These are phyloP conservation scores for Pseudocercospora fuligena DNA, from an alignment of 2,329 filamentous ascomycete genomes.

Conservation along the genomic window DNA sequence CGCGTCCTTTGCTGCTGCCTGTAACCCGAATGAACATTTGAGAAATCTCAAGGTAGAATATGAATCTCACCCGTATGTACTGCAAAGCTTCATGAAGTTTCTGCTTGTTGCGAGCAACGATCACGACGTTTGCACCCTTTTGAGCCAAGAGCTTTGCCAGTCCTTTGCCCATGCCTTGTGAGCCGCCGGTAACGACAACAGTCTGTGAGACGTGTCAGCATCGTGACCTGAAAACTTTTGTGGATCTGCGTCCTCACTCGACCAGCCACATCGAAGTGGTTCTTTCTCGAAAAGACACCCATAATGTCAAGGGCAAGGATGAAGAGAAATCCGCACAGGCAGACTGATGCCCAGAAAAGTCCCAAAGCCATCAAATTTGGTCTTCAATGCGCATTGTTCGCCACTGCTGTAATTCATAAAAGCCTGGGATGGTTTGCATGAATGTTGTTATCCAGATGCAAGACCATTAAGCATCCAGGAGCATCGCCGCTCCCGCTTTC, in stretches of 20 bases:
- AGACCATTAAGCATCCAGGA: neutral
- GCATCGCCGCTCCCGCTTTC: neutral
- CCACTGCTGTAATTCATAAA: too few relatives aligned
- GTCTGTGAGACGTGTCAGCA: conserved; percentile 61
- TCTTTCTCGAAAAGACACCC: conserved; percentile 70
- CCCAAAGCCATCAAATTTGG: conserved; percentile 42
- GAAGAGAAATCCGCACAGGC: conserved; percentile 43
- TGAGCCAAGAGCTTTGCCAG: conserved; percentile 74
- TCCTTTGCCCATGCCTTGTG: conserved; percentile 86
- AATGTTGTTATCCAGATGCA: neutral
- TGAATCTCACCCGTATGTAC: conserved; percentile 62
- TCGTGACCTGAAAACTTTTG: too few relatives aligned
- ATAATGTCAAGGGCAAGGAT: conserved; percentile 57
- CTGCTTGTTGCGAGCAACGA: conserved; percentile 76
- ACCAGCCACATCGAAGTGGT: conserved; percentile 83
- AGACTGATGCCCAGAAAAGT: conserved; percentile 43
- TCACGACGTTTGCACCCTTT: conserved; percentile 84
- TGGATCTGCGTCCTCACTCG: conserved; percentile 62
- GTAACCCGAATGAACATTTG: conserved; percentile 10
- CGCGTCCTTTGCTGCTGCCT: conserved; percentile 69
- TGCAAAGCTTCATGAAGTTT: conserved; percentile 75
- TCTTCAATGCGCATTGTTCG: neutral
- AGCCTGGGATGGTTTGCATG: neutral
- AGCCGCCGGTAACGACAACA: conserved; percentile 85
- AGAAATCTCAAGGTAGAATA: neutral